Evolutionary conservation across 2,329 filamentous ascomycete species (phyloP), one percentile per base, ranked within the genome.

Genomic region (Fusarium succisae): DNA sequence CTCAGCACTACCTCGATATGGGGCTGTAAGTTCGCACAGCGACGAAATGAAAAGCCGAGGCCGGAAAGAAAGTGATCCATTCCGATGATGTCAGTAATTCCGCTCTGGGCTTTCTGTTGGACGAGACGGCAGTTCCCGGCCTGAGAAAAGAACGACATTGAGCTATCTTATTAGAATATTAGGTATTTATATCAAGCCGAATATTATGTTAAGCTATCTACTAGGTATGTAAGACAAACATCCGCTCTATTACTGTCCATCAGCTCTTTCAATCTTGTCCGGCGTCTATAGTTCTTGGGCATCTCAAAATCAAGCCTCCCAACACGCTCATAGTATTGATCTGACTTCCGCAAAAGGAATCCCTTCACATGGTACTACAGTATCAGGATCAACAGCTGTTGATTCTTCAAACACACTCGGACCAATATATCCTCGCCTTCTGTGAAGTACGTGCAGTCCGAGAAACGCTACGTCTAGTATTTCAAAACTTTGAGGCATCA

Each of bases 1-100:
- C 28, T 69, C 51, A 70, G 58, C 45, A 65, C 15, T 20, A 17
- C 14, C 15, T n/a, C 6, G 18, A 62, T 22, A 62, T 62, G 30
- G 30, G 38, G 38, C 59, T 43, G 10, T 57, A 17, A 17, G 26
- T 58, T 35, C 1, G 30, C 39, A 57, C 38, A 30, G 51, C 59
- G 26, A 61, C 18, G 37, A 55, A 24, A 24, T 60, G 26, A 32
- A 51, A 55, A 6, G 47, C 26, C 20, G 26, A 35, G 57, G 28
- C 37, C 8, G 20, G 1, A 14, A 28, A 13, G 24, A 48, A 8
- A 3, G 13, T 41, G 18, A 20, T 30, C 14, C 45, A 54, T 41
- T 54, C 8, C 1, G 15, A 43, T 43, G 37, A 61, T 37, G 24
- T 61, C 37, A 55, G 18, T 5, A 6, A 11, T 61, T 24, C 26